Evolutionary conservation across 148 eudicot genomes (phyloP).

Genomic region (Limonium bicolor): DNA sequence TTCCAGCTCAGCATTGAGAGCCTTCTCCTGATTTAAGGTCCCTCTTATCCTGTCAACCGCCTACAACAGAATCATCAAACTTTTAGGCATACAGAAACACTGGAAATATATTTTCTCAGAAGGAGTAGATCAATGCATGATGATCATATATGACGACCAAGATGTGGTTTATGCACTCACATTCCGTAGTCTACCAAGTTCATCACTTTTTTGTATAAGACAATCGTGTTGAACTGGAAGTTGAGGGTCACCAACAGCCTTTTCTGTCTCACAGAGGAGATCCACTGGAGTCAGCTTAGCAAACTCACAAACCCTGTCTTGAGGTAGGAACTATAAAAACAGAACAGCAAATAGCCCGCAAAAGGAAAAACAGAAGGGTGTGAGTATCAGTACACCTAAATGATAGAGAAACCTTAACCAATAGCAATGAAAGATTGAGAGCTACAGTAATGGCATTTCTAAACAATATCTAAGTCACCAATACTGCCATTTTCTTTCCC

Average conservation of each 20-base stretch:
- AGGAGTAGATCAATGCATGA: not conserved
- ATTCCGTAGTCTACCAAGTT: slow-evolving; percentile 49
- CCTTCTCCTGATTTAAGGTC: slow-evolving; percentile 51
- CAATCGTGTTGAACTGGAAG: slow-evolving; percentile 72
- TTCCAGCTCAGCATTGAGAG: slow-evolving; percentile 71
- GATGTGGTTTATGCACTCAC: slow-evolving; percentile 20
- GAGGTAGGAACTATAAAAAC: slow-evolving; percentile 75
- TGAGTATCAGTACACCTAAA: too few species aligned
- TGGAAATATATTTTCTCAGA: too few species aligned
- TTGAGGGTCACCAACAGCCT: slow-evolving; percentile 89
- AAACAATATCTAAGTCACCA: too few species aligned
- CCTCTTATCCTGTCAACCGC: slow-evolving; percentile 45
- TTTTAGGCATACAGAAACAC: too few species aligned
- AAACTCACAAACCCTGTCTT: slow-evolving; percentile 97
- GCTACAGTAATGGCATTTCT: too few species aligned
- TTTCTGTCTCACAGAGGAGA: slow-evolving; percentile 90
- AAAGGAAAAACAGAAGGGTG: too few species aligned
- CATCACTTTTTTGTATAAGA: slow-evolving; percentile 57
- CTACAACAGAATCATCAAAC: slow-evolving; percentile 17
- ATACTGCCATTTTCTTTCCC: too few species aligned
- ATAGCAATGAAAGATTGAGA: too few species aligned
- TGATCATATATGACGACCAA: too few species aligned
- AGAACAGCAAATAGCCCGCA: not conserved
- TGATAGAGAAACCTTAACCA: too few species aligned
- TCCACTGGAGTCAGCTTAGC: slow-evolving; percentile 87